These are phyloP conservation scores for Sclerotinia trifoliorum DNA, from an alignment of 2,329 filamentous ascomycete genomes.

Conservation along the genomic window DNA sequence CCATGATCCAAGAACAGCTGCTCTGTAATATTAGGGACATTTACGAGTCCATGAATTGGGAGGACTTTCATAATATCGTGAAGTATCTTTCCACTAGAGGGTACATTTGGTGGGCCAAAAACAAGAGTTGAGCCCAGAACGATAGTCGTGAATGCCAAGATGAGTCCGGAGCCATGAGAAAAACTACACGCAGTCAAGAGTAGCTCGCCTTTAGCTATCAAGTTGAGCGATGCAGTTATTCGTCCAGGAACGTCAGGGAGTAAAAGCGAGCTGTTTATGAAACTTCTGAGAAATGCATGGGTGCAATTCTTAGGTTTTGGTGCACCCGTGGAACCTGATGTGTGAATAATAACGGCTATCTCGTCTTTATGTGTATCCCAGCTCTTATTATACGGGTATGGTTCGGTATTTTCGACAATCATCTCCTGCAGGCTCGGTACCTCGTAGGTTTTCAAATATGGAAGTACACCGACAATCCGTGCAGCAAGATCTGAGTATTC, in stretches of 20 bases:
- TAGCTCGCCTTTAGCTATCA: neutral
- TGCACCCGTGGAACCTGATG: constrained; percentile 55
- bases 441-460: constrained; percentile 21
- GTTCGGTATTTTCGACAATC: constrained; percentile 25
- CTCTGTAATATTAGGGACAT: constrained; percentile 27
- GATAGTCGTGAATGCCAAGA: constrained; percentile 4
- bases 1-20: constrained; percentile 26
- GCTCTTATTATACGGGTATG: constrained; percentile 40
- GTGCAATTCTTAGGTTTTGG: constrained; percentile 57
- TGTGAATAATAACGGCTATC: constrained; percentile 39
- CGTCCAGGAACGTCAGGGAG: constrained; percentile 14
- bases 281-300: constrained; percentile 42
- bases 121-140: constrained; percentile 20
- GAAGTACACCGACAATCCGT: constrained; percentile 5
- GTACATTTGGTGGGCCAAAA: constrained; percentile 22
- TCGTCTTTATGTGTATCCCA: constrained; percentile 42
- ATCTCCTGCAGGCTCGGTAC: constrained; percentile 37
- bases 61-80: constrained; percentile 30
- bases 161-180: constrained; percentile 30
- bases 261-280: constrained; percentile 37
- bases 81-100: constrained; percentile 24
- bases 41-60: constrained; percentile 29
- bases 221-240: neutral
- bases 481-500: constrained; percentile 18
- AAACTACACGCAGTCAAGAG: constrained; percentile 20